These are phyloP conservation scores for Rhipidocladum racemiflorum DNA, from an alignment of 176 grass and related monocot genomes.

Conservation along the genomic window DNA sequence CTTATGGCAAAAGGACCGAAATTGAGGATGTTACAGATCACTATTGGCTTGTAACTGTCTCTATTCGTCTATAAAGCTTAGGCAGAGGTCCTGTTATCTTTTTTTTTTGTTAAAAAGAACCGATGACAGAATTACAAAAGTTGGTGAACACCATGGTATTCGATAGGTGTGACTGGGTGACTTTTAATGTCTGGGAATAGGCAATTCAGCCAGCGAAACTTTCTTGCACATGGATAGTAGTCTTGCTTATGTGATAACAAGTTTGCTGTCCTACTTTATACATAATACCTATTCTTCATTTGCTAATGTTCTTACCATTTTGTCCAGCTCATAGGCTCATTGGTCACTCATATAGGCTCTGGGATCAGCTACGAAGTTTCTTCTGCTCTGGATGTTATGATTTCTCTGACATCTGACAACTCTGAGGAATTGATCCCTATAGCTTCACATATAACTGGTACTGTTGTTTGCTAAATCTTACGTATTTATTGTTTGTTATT, in stretches of 20 bases:
- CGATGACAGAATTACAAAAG: neutral
- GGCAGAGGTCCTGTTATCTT: neutral
- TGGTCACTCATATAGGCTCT: constrained; percentile 89
- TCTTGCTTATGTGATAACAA: constrained; percentile 17
- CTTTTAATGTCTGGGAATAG: neutral
- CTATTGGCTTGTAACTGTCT: neutral
- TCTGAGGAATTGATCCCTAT: constrained; percentile 65
- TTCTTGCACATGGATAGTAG: constrained; percentile 10
- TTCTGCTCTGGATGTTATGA: constrained; percentile 80
- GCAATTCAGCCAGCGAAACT: neutral
- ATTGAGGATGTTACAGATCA: no score
- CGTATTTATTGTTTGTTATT: constrained; percentile 21
- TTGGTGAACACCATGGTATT: neutral
- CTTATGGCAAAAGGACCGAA: no score
- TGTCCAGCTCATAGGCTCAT: constrained; percentile 67
- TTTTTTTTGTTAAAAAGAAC: neutral
- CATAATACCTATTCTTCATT: neutral
- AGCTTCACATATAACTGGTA: constrained; percentile 92
- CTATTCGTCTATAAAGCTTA: constrained; percentile 11
- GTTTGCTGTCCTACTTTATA: constrained; percentile 9
- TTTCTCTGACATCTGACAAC: constrained; percentile 62
- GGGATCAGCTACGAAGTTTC: constrained; percentile 74
- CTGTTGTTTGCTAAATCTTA: constrained; percentile 6
- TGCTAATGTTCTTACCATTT: constrained; percentile 31
- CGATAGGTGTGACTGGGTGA: neutral